Conservation (phyloP, 768 basidiomycete species). For the Calocybe indica region DNA sequence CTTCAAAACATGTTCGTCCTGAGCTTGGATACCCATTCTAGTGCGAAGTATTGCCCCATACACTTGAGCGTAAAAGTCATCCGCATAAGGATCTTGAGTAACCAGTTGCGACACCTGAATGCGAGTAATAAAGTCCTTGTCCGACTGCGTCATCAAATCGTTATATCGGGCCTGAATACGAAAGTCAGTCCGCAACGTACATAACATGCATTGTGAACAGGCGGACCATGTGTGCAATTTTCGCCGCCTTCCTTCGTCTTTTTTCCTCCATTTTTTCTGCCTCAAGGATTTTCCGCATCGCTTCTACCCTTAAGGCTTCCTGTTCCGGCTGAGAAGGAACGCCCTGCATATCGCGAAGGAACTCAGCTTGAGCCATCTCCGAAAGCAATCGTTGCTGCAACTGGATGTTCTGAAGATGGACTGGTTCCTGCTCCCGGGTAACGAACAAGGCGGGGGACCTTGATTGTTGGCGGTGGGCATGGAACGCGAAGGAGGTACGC, state of each 20-base stretch:
- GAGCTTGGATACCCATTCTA: slow-evolving; percentile 64
- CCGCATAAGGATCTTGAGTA: slow-evolving; percentile 93
- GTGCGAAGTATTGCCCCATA: slow-evolving; percentile 82
- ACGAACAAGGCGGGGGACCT: slow-evolving; percentile 32
- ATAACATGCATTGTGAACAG: not conserved
- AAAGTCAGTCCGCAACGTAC: slow-evolving; percentile 4
- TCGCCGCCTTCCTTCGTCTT: slow-evolving; percentile 72
- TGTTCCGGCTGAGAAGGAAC: slow-evolving; percentile 49
- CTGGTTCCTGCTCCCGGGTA: slow-evolving; percentile 27
- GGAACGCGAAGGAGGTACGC: slow-evolving; percentile 21
- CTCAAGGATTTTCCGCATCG: slow-evolving; percentile 86
- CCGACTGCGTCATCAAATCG: slow-evolving; percentile 94
- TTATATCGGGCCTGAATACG: slow-evolving; percentile 75
- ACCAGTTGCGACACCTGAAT: slow-evolving; percentile 99
- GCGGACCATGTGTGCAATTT: slow-evolving; percentile 84
- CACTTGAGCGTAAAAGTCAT: slow-evolving; percentile 98
- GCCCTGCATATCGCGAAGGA: slow-evolving; percentile 59
- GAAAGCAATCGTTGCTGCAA: slow-evolving; percentile 73
- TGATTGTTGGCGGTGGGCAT: slow-evolving; percentile 34
- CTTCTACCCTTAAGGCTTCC: slow-evolving; percentile 69
- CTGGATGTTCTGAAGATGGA: slow-evolving; percentile 58
- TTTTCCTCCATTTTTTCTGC: slow-evolving; percentile 87
- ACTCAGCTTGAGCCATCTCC: slow-evolving; percentile 69
- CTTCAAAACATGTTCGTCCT: slow-evolving; percentile 77
- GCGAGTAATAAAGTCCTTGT: slow-evolving; percentile 99